phyloP scores from a whole-genome alignment of 441 rosid genomes.

The Euphorbia celastroides region DNA sequence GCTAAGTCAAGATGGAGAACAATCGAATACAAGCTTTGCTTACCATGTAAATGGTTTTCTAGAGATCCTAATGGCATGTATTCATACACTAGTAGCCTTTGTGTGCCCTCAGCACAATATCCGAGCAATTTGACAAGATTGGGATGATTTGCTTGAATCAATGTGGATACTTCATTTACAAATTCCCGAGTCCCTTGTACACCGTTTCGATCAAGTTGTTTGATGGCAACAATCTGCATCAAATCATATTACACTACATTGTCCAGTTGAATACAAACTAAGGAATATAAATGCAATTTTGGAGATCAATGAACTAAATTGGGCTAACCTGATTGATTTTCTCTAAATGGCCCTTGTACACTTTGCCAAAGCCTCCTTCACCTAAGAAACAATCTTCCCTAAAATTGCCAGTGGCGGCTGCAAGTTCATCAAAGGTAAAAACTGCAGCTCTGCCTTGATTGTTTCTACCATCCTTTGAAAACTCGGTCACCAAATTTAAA shows the following conservation, averaged over 20 bases:
- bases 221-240: conserved; percentile 73
- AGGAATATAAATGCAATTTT: too few relatives aligned
- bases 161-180: conserved; percentile 71
- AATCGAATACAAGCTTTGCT: too few relatives aligned
- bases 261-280: too few relatives aligned
- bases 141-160: conserved; percentile 73
- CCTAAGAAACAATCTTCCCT: conserved; percentile 49
- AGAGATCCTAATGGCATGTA: conserved; percentile 83
- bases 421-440: conserved; percentile 50
- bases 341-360: conserved; percentile 58
- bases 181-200: conserved; percentile 89
- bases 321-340: conserved; percentile 50
- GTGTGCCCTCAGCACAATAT: conserved; percentile 89
- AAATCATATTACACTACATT: not conserved
- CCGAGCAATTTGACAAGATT: conserved; percentile 82
- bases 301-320: too few relatives aligned
- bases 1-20: not conserved
- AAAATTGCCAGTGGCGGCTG: conserved; percentile 41
- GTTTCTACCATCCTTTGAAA: conserved; percentile 26
- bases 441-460: conserved; percentile 27
- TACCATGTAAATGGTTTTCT: conserved; percentile 81
- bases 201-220: conserved; percentile 81
- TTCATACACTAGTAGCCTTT: conserved; percentile 82
- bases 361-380: conserved; percentile 69
- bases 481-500: conserved; percentile 36